Percentiles rank a stretch among this genome's conserved stretches.
Conservation (phyloP, 768 basidiomycete species). For the Lentinula lateritia region DNA sequence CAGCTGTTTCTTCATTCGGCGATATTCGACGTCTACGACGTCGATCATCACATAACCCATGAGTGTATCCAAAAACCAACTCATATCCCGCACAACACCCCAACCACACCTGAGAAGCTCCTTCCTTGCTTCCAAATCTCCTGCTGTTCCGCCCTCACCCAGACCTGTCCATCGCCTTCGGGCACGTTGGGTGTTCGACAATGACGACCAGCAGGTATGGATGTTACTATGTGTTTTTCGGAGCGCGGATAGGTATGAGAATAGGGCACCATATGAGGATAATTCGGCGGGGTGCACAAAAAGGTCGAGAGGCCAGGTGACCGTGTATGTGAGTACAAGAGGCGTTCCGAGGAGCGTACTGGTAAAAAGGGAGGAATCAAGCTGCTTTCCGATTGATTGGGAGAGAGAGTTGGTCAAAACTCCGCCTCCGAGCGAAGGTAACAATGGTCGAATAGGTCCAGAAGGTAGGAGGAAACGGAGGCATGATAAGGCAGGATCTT, state of each 20-base stretch:
- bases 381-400: slow-evolving; percentile 21
- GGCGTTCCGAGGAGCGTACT: slow-evolving; percentile 79
- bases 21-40: slow-evolving; percentile 81
- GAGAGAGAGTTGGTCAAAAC: slow-evolving; percentile 28
- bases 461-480: slow-evolving; percentile 75
- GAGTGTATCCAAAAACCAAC: slow-evolving; percentile 85
- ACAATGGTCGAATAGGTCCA: slow-evolving; percentile 75
- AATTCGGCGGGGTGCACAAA: slow-evolving; percentile 79
- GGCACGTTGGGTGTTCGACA: slow-evolving; percentile 82
- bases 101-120: slow-evolving; percentile 73
- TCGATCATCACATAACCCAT: slow-evolving; percentile 87
- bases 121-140: slow-evolving; percentile 61
- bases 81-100: slow-evolving; percentile 85
- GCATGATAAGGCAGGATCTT: slow-evolving; percentile 69
- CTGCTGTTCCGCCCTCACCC: slow-evolving; percentile 77
- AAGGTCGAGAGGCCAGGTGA: slow-evolving; percentile 86
- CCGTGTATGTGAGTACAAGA: slow-evolving; percentile 59
- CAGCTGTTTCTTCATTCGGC: slow-evolving; percentile 60
- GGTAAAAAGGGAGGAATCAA: slow-evolving; percentile 52
- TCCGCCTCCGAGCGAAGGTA: slow-evolving; percentile 58
- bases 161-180: slow-evolving; percentile 83
- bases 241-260: slow-evolving; percentile 78
- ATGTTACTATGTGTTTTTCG: slow-evolving; percentile 80
- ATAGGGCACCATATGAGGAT: slow-evolving; percentile 67
- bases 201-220: slow-evolving; percentile 76